These are phyloP conservation scores for Hamamelis virginiana DNA, from an alignment of 164 flowering plant species.

Conservation along the genomic window DNA sequence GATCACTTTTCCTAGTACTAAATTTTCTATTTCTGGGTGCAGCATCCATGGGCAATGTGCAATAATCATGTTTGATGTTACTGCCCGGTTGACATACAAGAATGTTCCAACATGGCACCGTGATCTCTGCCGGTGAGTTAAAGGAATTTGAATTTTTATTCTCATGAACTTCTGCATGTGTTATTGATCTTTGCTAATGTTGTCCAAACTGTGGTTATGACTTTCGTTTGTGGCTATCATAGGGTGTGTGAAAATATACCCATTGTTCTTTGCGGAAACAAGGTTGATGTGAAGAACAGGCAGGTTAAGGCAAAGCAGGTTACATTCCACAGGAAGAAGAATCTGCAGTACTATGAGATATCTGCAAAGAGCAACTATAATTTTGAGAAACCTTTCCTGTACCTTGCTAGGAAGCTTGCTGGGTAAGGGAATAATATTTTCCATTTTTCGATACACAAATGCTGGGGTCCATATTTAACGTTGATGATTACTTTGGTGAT, in stretches of 20 bases:
- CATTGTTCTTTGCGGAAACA: conserved; percentile 71
- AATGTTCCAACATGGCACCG: conserved; percentile 78
- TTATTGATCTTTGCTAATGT: too few species aligned
- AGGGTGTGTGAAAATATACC: conserved; percentile 74
- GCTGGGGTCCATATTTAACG: background rate
- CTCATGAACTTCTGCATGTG: too few species aligned
- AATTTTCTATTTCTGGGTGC: conserved; percentile 6
- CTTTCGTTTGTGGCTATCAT: background rate
- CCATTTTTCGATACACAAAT: background rate
- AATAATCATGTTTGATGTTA: conserved; percentile 69
- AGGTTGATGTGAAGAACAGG: conserved; percentile 71
- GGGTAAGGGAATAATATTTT: conserved; percentile 33
- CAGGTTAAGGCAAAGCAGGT: conserved; percentile 73
- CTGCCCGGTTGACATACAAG: conserved; percentile 68
- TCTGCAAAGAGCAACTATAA: conserved; percentile 74
- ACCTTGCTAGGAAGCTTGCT: conserved; percentile 67
- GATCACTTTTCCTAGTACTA: background rate
- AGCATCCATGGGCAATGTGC: conserved; percentile 83
- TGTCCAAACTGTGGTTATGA: background rate
- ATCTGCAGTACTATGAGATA: conserved; percentile 69
- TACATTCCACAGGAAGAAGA: conserved; percentile 71
- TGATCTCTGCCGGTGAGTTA: conserved; percentile 56
- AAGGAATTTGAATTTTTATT: background rate
- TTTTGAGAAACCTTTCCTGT: conserved; percentile 68
- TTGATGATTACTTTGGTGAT: background rate